These are phyloP conservation scores for Crithidia fasciculata DNA, from an alignment of 208 protist species.

Conservation along the genomic window DNA sequence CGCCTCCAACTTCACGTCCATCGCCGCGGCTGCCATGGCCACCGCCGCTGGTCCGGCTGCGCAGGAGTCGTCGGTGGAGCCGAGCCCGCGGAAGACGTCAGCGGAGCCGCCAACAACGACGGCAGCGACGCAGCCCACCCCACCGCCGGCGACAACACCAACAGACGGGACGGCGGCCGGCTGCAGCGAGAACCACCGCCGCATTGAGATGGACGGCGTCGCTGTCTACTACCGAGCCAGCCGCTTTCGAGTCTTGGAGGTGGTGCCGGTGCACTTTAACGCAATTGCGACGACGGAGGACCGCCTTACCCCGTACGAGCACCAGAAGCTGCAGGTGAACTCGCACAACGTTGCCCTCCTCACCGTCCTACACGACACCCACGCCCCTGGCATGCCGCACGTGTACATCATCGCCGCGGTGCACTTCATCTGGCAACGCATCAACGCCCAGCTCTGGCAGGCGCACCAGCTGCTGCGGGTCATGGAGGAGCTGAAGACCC, in stretches of 20 bases:
- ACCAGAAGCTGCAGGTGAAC: conserved; percentile 62
- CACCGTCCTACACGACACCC: conserved; percentile 68
- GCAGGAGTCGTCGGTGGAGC: neutral
- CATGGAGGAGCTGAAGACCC: conserved; percentile 64
- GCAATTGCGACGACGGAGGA: conserved; percentile 58
- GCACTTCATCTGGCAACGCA: conserved; percentile 83
- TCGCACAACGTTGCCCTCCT: conserved; percentile 89
- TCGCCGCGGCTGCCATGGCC: neutral
- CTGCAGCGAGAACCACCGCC: conserved; percentile 30
- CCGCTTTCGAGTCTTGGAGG: conserved; percentile 72
- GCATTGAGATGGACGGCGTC: conserved; percentile 86
- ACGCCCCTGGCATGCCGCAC: conserved; percentile 28
- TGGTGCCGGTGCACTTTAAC: conserved; percentile 76
- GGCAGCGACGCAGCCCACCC: neutral
- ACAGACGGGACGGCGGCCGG: neutral
- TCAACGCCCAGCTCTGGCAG: conserved; percentile 88
- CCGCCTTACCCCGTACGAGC: conserved; percentile 61
- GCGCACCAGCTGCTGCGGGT: conserved; percentile 55
- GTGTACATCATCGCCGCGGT: conserved; percentile 74
- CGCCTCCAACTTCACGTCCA: conserved; percentile 4
- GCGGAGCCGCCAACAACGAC: too few relatives aligned
- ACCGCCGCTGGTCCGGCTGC: neutral
- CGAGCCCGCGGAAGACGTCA: neutral
- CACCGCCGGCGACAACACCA: neutral
- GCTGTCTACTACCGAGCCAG: conserved; percentile 69